Conservation (phyloP, 495 filamentous ascomycete genomes). For the Penicillium malachiteum region DNA sequence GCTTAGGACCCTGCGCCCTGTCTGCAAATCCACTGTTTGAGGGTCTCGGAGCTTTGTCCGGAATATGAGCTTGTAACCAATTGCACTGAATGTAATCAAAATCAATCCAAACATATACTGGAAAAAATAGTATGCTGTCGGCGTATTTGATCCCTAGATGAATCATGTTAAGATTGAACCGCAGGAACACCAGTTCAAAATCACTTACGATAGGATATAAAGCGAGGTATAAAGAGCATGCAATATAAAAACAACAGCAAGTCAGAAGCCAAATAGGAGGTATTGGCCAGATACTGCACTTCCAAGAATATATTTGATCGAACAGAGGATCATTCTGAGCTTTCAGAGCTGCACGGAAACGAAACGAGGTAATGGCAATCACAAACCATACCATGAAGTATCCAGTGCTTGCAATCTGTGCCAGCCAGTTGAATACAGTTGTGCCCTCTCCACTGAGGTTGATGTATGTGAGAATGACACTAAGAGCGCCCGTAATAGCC, state of each 20-base stretch:
- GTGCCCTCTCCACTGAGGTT: slow-evolving; percentile 21
- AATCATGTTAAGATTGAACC: neutral
- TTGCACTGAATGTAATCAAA: slow-evolving; percentile 17
- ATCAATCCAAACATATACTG: slow-evolving; percentile 28
- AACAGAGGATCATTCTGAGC: slow-evolving; percentile 33
- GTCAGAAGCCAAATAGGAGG: slow-evolving; percentile 23
- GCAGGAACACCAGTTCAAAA: neutral
- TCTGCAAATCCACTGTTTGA: slow-evolving; percentile 1
- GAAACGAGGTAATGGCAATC: slow-evolving; percentile 26
- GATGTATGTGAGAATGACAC: slow-evolving; percentile 28
- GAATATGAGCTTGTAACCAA: slow-evolving; percentile 3
- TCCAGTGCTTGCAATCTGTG: slow-evolving; percentile 25
- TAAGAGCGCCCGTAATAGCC: slow-evolving; percentile 17
- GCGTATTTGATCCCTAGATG: slow-evolving; percentile 9
- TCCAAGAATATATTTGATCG: slow-evolving; percentile 25
- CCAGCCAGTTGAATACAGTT: slow-evolving; percentile 23
- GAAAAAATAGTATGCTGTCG: slow-evolving; percentile 27
- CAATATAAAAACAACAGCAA: slow-evolving; percentile 9
- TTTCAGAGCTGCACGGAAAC: slow-evolving; percentile 27
- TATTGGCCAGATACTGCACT: slow-evolving; percentile 27
- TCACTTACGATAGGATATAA: slow-evolving; percentile 12
- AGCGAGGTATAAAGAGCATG: slow-evolving; percentile 4
- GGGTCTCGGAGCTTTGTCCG: slow-evolving; percentile 1
- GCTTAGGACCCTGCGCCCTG: neutral
- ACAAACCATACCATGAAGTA: slow-evolving; percentile 36